phyloP scores from a whole-genome alignment of 768 basidiomycete genomes.

The Podaxis sp. region DNA sequence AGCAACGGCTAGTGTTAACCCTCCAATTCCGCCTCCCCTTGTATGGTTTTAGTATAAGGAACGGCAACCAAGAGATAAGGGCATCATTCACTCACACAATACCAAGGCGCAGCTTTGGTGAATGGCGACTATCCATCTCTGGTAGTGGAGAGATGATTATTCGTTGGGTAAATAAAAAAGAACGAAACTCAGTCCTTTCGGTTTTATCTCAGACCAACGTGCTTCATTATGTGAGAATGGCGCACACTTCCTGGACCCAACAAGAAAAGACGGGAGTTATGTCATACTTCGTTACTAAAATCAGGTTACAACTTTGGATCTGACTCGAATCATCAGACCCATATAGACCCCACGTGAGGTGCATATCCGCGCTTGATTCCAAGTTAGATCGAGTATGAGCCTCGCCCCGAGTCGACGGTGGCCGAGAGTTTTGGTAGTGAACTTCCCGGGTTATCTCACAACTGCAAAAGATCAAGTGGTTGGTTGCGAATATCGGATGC shows the following conservation, averaged over 20 bases:
- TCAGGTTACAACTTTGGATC: no score
- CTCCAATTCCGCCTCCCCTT: constrained; percentile 33
- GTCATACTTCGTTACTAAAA: no score
- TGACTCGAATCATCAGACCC: no score
- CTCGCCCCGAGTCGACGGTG: no score
- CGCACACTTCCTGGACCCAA: background rate
- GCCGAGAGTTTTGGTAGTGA: no score
- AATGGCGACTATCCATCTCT: background rate
- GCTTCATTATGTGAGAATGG: background rate
- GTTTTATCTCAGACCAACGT: background rate
- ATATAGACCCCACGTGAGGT: no score
- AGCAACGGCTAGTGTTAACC: constrained; percentile 26
- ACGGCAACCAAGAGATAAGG: background rate
- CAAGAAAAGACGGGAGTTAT: no score
- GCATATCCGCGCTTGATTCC: no score
- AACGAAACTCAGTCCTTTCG: background rate
- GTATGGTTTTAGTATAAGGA: background rate
- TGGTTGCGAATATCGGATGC: background rate
- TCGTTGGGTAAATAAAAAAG: background rate
- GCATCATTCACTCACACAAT: constrained; percentile 4
- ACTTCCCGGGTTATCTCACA: no score
- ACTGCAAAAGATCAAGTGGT: no score
- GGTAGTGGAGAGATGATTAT: background rate
- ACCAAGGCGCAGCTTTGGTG: constrained; percentile 1
- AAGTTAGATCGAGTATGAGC: no score